A percentile compares a stretch with the other conserved stretches of the same genome.
Evolutionary conservation across 2,329 filamentous ascomycete species (phyloP).

Genomic region (Monilinia fructigena): DNA sequence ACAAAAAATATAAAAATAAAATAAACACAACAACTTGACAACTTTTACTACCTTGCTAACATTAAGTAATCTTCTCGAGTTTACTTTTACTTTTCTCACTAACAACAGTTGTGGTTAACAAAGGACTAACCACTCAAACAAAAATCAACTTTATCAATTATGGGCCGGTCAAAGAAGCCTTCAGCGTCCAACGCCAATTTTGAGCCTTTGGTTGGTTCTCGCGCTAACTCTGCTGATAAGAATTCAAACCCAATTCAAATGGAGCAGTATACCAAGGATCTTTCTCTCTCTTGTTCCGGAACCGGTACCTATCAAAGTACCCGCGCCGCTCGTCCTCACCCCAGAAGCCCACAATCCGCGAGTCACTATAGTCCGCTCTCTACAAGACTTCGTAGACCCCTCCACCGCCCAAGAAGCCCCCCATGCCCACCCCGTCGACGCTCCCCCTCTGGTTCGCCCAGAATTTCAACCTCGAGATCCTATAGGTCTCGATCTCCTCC

Average conservation of each 20-base stretch:
- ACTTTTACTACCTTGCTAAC: background rate
- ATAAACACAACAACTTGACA: background rate
- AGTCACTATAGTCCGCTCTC: background rate
- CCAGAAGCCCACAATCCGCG: background rate
- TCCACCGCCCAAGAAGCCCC: background rate
- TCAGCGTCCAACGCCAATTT: background rate
- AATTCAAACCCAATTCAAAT: background rate
- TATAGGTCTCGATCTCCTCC: slow-evolving; percentile 1
- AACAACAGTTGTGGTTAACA: background rate
- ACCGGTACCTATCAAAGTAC: background rate
- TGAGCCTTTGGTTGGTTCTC: slow-evolving; percentile 4
- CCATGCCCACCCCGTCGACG: background rate
- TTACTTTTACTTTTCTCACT: background rate
- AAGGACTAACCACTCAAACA: background rate
- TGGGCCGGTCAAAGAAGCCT: background rate
- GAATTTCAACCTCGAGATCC: background rate
- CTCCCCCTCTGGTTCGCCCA: background rate
- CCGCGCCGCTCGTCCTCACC: no score
- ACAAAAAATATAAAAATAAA: background rate
- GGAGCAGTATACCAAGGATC: background rate
- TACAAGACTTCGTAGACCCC: background rate
- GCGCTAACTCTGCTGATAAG: background rate
- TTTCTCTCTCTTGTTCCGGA: background rate
- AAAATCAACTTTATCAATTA: background rate
- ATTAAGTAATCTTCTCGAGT: background rate